These are phyloP conservation scores for Arthrobotrys megalospora DNA, from an alignment of 2,329 filamentous ascomycete species.

Conservation along the genomic window DNA sequence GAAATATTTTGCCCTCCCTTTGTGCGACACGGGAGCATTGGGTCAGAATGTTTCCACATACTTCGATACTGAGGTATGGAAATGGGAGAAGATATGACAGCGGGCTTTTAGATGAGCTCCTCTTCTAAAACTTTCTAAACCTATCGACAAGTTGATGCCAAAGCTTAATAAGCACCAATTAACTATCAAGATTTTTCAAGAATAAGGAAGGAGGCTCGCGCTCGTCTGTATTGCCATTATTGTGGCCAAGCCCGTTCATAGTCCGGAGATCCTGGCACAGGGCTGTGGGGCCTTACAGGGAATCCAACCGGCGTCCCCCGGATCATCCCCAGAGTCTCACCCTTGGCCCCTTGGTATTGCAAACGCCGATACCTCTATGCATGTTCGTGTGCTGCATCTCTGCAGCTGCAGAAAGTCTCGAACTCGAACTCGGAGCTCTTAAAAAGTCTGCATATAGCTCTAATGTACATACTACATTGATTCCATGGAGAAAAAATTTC, in stretches of 20 bases:
- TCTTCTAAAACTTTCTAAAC: conserved; percentile 11
- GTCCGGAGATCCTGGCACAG: conserved; percentile 2
- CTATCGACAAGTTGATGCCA: conserved; percentile 10
- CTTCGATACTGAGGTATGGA: conserved; percentile 17
- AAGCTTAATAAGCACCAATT: conserved; percentile 22
- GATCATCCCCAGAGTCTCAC: conserved; percentile 2
- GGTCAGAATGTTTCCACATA: conserved; percentile 23
- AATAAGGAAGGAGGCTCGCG: conserved; percentile 27
- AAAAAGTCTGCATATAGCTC: conserved; percentile 36
- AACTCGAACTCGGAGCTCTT: conserved; percentile 59
- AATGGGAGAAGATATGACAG: conserved; percentile 6
- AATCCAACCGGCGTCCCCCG: neutral
- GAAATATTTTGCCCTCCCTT: neutral
- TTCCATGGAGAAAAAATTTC: conserved; percentile 37
- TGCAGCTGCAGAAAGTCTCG: conserved; percentile 54
- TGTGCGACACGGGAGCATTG: conserved; percentile 19
- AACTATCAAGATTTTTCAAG: conserved; percentile 3
- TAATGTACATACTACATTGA: conserved; percentile 15
- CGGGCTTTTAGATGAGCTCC: conserved; percentile 22
- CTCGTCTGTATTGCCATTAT: neutral
- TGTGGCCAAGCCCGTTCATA: conserved; percentile 6
- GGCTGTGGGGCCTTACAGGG: neutral
- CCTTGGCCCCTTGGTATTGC: conserved; percentile 15
- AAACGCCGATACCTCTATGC: conserved; percentile 48
- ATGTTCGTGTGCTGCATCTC: conserved; percentile 52